Base-by-base conservation (phyloP, 441 rosid genomes). In the Erysimum pusillum region DNA sequence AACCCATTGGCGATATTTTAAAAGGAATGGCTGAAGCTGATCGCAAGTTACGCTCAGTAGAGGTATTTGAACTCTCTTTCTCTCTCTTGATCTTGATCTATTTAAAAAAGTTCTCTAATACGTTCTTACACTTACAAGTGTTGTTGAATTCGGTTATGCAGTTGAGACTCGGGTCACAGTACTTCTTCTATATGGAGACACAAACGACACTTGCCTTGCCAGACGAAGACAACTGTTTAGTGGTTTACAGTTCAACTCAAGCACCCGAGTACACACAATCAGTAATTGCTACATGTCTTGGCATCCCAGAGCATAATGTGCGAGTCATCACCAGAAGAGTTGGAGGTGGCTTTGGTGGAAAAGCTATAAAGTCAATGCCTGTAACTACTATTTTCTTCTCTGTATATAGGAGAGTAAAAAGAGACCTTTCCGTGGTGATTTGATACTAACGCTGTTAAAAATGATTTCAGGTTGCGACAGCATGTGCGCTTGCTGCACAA, bases 271-370 rank as follows among this genome's bases (percentile, higher is more conserved):
- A 2, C 48, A 77, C 85, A 9, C 94, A 91, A 46, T 61, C 69
- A 52, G 69, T 73, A 5, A 83, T 91, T 74, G 92, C 97, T 39
- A 77, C 67, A 63, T 95, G 99, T 75, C 93, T 95, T 42, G 98
- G 95, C 28, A 60, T 95, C 73, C 90, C 88, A 35, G 88, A 81
- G 28, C 85, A 90, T 56, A 95, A 89, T 46, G 86, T 96, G 9
- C 96, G 98, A 34, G 92, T 90, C 61, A 79, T 93, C 75, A 85
- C 93, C 38, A 88, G 99, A 82, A 84, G 99, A 75, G 86, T 93
- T 69, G 99, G 98, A 45, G 97, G 97, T 48, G 99, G 92, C 25
- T 95, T 91, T 65, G 98, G 99, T 70, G 99, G 98, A 67, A 95
- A 95, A 82, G 86, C 93, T 67, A 31, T 85, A 0, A 88, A 77